Conservation (phyloP, 2,329 filamentous ascomycete genomes). For the Dothiorella sarmentorum region DNA sequence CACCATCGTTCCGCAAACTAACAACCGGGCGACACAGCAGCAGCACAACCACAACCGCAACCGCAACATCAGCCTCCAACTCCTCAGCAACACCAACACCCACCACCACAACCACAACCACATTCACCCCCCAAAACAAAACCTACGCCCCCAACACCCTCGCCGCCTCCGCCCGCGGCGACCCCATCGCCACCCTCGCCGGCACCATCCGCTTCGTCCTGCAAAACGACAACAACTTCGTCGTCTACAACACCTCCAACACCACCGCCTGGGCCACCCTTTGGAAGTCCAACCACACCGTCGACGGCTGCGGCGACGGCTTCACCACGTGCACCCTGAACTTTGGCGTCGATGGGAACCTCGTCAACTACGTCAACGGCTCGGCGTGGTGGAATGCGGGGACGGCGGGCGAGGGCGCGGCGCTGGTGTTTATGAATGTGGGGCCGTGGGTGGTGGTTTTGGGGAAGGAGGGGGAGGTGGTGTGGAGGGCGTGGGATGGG, state of each 20-base stretch:
- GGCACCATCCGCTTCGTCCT: neutral
- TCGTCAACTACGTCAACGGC: neutral
- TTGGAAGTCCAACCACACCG: neutral
- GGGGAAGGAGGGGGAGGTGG: neutral
- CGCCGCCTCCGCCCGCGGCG: neutral
- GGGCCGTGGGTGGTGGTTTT: neutral
- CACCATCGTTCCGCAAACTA: too few species aligned
- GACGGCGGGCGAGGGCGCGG: neutral
- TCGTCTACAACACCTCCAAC: neutral
- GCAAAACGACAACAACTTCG: constrained; percentile 7
- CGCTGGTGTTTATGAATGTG: neutral
- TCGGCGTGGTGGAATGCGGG: neutral
- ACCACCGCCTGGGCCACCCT: neutral
- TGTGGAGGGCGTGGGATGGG: neutral
- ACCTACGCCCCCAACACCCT: neutral
- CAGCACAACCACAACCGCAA: neutral
- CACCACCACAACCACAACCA: neutral
- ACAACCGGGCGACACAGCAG: too few species aligned
- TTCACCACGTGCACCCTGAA: neutral
- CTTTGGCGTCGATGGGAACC: neutral
- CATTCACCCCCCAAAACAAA: neutral
- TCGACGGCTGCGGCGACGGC: neutral
- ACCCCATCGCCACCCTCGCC: neutral
- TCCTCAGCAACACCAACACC: neutral
- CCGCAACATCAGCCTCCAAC: neutral